A percentile compares a stretch with the other conserved stretches of the same genome.
phyloP scores from a whole-genome alignment of 179 eudicot genomes.

The Beta corolliflora region DNA sequence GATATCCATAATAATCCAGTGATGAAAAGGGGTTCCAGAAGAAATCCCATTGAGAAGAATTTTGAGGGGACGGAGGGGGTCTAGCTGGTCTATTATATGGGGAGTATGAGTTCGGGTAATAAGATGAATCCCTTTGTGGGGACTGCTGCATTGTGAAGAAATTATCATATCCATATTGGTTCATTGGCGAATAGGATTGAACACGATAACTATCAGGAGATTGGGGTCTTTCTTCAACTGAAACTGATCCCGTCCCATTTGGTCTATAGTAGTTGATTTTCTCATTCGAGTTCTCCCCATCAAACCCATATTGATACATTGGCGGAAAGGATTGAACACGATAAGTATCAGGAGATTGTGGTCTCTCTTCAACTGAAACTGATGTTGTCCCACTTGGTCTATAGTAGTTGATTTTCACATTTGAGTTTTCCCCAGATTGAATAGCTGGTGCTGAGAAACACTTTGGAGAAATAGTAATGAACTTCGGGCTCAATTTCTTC shows the following conservation, averaged over 20 bases:
- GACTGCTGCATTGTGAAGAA: slow-evolving; percentile 81
- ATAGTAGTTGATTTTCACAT: slow-evolving; percentile 61
- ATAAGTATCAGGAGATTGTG: slow-evolving; percentile 77
- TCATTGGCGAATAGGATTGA: slow-evolving; percentile 63
- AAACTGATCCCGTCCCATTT: slow-evolving; percentile 70
- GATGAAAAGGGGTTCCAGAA: slow-evolving; percentile 98
- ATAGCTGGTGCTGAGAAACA: slow-evolving; percentile 58
- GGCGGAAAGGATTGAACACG: slow-evolving; percentile 68
- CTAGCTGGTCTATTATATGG: slow-evolving; percentile 54
- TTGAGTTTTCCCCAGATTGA: slow-evolving; percentile 48
- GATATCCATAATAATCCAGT: slow-evolving; percentile 80
- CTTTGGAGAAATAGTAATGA: slow-evolving; percentile 74
- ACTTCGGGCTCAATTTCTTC: slow-evolving; percentile 58
- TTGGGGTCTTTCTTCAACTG: slow-evolving; percentile 73
- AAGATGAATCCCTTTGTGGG: slow-evolving; percentile 52
- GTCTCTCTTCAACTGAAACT: slow-evolving; percentile 72
- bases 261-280: slow-evolving; percentile 67
- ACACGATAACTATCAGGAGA: slow-evolving; percentile 77
- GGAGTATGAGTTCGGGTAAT: slow-evolving; percentile 49
- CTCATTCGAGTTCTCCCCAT: slow-evolving; percentile 55
- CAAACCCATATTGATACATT: slow-evolving; percentile 59
- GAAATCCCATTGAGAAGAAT: slow-evolving; percentile 90
- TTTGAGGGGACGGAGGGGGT: slow-evolving; percentile 80
- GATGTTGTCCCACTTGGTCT: slow-evolving; percentile 74
- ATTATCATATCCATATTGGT: slow-evolving; percentile 67